Evolutionary conservation across 305 asterid genomes (phyloP).

Genomic region (Rubia tinctorum): DNA sequence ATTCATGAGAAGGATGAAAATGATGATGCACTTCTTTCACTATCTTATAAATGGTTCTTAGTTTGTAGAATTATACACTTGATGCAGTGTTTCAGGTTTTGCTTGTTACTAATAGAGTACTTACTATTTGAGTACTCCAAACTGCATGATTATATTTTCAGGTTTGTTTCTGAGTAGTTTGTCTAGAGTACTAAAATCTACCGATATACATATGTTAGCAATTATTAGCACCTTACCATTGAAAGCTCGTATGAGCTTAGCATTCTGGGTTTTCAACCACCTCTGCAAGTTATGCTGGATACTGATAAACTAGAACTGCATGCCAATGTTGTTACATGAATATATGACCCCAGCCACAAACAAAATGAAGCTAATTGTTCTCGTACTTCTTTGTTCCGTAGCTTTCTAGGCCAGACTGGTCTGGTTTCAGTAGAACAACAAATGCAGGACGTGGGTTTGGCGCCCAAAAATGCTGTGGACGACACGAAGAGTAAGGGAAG

Average conservation of each 20-base stretch:
- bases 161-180: background rate
- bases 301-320: too few species aligned
- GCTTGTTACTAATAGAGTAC: background rate
- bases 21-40: too few species aligned
- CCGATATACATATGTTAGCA: too few species aligned
- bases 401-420: conserved; percentile 79
- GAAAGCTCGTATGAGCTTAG: background rate
- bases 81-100: background rate
- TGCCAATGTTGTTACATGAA: background rate
- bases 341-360: background rate
- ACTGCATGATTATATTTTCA: background rate
- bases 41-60: background rate
- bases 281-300: too few species aligned
- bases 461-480: conserved; percentile 33
- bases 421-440: conserved; percentile 74
- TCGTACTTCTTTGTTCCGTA: conserved; percentile 17
- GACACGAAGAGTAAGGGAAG: conserved; percentile 40
- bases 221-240: background rate
- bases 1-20: background rate
- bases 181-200: background rate
- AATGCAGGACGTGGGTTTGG: conserved; percentile 41
- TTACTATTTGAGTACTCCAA: background rate
- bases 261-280: background rate
- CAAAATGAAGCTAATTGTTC: background rate
- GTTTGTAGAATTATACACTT: background rate